Evolutionary conservation across 2,329 filamentous ascomycete genomes (phyloP).

Genomic region (Nemania sp.): DNA sequence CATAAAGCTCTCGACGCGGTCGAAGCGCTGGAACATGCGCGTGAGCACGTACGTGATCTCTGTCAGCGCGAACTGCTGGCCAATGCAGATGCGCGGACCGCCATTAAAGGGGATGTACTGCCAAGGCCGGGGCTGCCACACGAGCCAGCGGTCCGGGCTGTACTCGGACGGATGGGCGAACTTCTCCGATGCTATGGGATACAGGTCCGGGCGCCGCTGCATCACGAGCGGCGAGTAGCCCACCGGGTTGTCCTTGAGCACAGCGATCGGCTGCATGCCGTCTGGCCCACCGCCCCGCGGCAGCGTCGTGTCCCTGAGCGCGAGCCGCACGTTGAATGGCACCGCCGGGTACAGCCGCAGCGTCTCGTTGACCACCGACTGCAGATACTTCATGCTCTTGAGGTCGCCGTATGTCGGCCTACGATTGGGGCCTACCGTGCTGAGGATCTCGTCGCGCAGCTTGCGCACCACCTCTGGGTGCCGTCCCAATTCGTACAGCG

Average conservation of each 20-base stretch:
- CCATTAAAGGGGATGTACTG: slow-evolving; percentile 77
- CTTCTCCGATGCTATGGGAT: slow-evolving; percentile 53
- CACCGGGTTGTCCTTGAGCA: slow-evolving; percentile 68
- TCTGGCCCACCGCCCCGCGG: slow-evolving; percentile 71
- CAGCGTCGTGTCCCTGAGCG: slow-evolving; percentile 73
- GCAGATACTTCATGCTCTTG: slow-evolving; percentile 85
- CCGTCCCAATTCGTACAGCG: slow-evolving; percentile 77
- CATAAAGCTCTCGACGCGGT: slow-evolving; percentile 63
- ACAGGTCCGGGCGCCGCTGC: slow-evolving; percentile 70
- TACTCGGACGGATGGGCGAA: slow-evolving; percentile 56
- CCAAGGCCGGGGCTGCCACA: slow-evolving; percentile 67
- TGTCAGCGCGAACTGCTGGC: slow-evolving; percentile 80
- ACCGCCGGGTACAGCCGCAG: slow-evolving; percentile 77
- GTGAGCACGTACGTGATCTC: slow-evolving; percentile 76
- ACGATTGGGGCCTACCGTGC: slow-evolving; percentile 63
- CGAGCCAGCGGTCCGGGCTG: slow-evolving; percentile 68
- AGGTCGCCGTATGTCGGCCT: slow-evolving; percentile 76
- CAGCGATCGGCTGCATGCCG: slow-evolving; percentile 62
- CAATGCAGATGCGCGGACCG: slow-evolving; percentile 73
- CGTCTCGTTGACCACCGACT: slow-evolving; percentile 74
- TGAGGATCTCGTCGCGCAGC: slow-evolving; percentile 73
- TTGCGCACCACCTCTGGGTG: slow-evolving; percentile 68
- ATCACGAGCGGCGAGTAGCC: slow-evolving; percentile 70
- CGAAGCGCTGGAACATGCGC: slow-evolving; percentile 72
- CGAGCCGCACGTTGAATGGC: slow-evolving; percentile 76